phyloP scores from a whole-genome alignment of 2,329 filamentous ascomycete genomes.

The Macrophomina tecta region DNA sequence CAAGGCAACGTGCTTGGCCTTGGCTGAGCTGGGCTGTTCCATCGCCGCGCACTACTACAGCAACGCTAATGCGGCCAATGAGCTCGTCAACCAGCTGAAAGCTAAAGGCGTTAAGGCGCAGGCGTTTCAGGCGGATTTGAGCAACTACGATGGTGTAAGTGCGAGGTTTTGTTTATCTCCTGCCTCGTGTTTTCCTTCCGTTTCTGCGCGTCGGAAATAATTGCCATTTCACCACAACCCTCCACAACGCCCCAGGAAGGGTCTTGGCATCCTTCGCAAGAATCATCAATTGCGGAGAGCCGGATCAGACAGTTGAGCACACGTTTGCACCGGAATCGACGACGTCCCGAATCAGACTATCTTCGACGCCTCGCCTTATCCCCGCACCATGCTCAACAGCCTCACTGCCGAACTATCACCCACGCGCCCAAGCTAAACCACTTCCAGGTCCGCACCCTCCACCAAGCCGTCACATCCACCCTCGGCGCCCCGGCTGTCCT shows the following conservation, averaged over 20 bases:
- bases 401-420: too few relatives aligned
- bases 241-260: background rate
- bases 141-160: slow-evolving; percentile 44
- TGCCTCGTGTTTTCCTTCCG: background rate
- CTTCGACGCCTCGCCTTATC: too few relatives aligned
- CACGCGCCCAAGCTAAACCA: background rate
- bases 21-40: slow-evolving; percentile 50
- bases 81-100: slow-evolving; percentile 40
- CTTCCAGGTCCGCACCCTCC: slow-evolving; percentile 39
- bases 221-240: background rate
- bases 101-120: slow-evolving; percentile 39
- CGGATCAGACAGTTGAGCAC: too few relatives aligned
- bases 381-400: too few relatives aligned
- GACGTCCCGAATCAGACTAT: too few relatives aligned
- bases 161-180: background rate
- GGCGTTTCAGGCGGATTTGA: slow-evolving; percentile 46
- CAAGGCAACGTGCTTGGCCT: slow-evolving; percentile 46
- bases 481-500: slow-evolving; percentile 48
- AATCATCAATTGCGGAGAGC: too few relatives aligned
- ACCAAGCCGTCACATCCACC: slow-evolving; percentile 40
- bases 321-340: too few relatives aligned
- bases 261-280: background rate
- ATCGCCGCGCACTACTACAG: slow-evolving; percentile 53
- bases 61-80: slow-evolving; percentile 38
- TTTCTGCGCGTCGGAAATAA: too few relatives aligned